Evolutionary conservation across 192 early-diverging fungal genomes (phyloP).

Genomic region (Dissophora ornata): DNA sequence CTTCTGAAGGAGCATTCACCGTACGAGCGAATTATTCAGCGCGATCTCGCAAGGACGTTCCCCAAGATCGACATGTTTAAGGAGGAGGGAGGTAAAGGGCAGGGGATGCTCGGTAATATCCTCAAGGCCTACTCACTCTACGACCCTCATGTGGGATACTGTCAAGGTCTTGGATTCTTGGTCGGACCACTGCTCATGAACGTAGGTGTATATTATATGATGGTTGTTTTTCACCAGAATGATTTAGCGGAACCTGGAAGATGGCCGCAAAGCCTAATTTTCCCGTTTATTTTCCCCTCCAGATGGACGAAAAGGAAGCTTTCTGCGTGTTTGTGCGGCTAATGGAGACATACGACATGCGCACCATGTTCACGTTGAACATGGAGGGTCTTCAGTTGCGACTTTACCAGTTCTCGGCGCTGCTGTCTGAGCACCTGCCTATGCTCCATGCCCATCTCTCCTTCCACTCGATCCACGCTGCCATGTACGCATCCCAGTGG

Average conservation of each 20-base stretch:
- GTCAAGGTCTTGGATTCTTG: slow-evolving; percentile 96
- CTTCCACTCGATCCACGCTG: slow-evolving; percentile 74
- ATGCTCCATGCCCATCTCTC: slow-evolving; percentile 81
- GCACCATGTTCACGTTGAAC: slow-evolving; percentile 92
- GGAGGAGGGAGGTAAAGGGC: slow-evolving; percentile 84
- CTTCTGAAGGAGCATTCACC: slow-evolving; percentile 80
- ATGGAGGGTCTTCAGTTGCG: slow-evolving; percentile 95
- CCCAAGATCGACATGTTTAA: slow-evolving; percentile 89
- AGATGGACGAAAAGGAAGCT: slow-evolving; percentile 95
- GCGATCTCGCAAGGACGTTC: slow-evolving; percentile 96
- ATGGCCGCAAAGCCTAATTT: background rate
- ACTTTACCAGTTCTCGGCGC: slow-evolving; percentile 85
- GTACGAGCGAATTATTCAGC: slow-evolving; percentile 90
- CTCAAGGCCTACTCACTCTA: slow-evolving; percentile 95
- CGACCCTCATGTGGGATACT: slow-evolving; percentile 96
- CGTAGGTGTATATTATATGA: too few relatives aligned
- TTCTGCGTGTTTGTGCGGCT: slow-evolving; percentile 95
- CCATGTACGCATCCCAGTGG: slow-evolving; percentile 98
- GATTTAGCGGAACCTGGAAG: too few relatives aligned
- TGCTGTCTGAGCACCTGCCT: slow-evolving; percentile 83
- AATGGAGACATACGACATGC: slow-evolving; percentile 94
- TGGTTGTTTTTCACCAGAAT: too few relatives aligned
- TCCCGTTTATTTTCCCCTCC: background rate
- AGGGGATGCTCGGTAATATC: slow-evolving; percentile 87
- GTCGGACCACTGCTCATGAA: slow-evolving; percentile 93